Evolutionary conservation across 305 asterid species (phyloP).

Genomic region (Ilex paraguariensis): DNA sequence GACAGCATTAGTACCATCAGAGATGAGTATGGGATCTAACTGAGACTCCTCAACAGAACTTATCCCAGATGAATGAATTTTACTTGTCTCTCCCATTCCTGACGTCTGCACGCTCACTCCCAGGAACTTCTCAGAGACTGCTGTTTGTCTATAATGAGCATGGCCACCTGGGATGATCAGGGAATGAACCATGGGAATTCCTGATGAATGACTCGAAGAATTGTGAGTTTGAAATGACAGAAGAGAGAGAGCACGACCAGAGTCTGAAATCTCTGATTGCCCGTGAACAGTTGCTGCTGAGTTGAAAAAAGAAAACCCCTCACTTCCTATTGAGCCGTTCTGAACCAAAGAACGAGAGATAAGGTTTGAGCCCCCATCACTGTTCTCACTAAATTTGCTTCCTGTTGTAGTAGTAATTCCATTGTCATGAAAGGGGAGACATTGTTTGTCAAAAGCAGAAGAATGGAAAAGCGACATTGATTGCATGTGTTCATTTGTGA

Average conservation of each 20-base stretch:
- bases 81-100: constrained; percentile 17
- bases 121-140: constrained; percentile 20
- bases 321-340: constrained; percentile 14
- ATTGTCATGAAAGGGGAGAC: too few species aligned
- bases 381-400: not conserved
- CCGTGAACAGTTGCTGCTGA: constrained; percentile 23
- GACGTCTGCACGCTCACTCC: constrained; percentile 24
- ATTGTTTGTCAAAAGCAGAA: too few species aligned
- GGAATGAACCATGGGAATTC: constrained; percentile 17
- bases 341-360: constrained; percentile 19
- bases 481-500: constrained; percentile 10
- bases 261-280: constrained; percentile 21
- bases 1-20: constrained; percentile 11
- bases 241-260: constrained; percentile 50
- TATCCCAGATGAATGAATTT: constrained; percentile 20
- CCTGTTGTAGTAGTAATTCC: too few species aligned
- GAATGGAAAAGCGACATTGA: not conserved
- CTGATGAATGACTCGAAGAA: constrained; percentile 21
- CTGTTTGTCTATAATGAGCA: constrained; percentile 19
- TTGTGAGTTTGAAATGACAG: constrained; percentile 41
- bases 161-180: constrained; percentile 14
- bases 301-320: constrained; percentile 21
- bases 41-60: constrained; percentile 20
- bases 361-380: constrained; percentile 14
- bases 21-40: constrained; percentile 23